phyloP scores from a whole-genome alignment of 106 monocot species.

The Allium cepa region DNA sequence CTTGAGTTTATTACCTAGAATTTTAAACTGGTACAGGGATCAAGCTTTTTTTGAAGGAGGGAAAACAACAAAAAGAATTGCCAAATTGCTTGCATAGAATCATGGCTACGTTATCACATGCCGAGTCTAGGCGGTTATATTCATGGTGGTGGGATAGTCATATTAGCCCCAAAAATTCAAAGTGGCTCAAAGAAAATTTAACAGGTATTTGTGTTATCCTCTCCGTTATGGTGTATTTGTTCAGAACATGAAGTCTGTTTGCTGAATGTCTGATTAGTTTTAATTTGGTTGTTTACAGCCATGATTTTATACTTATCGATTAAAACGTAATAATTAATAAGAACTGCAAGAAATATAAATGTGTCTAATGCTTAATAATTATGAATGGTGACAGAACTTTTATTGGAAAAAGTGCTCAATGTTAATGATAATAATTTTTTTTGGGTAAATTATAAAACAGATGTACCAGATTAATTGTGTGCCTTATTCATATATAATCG shows the following conservation, averaged over 20 bases:
- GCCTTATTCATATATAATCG: too few relatives aligned
- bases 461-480: too few relatives aligned
- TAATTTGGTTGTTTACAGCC: not conserved
- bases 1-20: slow-evolving; percentile 7
- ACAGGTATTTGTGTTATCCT: slow-evolving; percentile 17
- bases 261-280: slow-evolving; percentile 9
- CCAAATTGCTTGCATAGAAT: slow-evolving; percentile 7
- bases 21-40: slow-evolving; percentile 7
- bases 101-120: slow-evolving; percentile 41
- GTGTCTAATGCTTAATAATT: not conserved
- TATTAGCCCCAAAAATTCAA: slow-evolving; percentile 66
- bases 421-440: too few relatives aligned
- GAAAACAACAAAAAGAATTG: too few relatives aligned
- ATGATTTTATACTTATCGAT: not conserved
- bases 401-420: too few relatives aligned
- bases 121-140: slow-evolving; percentile 40
- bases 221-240: too few relatives aligned
- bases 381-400: not conserved
- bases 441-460: too few relatives aligned
- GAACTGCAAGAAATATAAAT: not conserved
- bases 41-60: not conserved
- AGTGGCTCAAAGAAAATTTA: slow-evolving; percentile 74
- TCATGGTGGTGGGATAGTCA: slow-evolving; percentile 88
- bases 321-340: not conserved
- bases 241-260: slow-evolving; percentile 8